Conservation (phyloP, 129 eudicot species). For the Chrysanthemum seticuspe region DNA sequence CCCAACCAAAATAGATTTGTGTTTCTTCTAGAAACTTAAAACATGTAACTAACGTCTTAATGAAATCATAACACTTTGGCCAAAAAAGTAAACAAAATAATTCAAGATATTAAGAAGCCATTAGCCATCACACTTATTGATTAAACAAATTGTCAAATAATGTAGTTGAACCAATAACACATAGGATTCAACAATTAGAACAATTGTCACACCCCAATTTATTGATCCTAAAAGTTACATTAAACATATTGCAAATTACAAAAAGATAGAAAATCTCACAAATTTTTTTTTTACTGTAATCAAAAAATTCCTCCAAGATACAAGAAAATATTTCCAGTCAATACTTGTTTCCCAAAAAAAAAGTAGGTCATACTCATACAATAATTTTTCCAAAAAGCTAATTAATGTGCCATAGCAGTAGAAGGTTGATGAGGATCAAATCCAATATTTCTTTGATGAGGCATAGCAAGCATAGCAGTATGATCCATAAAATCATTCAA, state of each 20-base stretch:
- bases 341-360: neutral
- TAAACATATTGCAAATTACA: conserved; percentile 7
- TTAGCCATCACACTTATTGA: neutral
- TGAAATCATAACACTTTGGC: neutral
- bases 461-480: conserved; percentile 96
- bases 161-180: conserved; percentile 19
- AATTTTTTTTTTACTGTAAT: neutral
- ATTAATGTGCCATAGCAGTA: conserved; percentile 75
- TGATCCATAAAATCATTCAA: conserved; percentile 94
- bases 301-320: conserved; percentile 28
- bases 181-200: conserved; percentile 10
- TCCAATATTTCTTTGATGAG: conserved; percentile 69
- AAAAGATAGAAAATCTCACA: conserved; percentile 12
- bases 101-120: neutral
- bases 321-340: conserved; percentile 19
- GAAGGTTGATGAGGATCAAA: conserved; percentile 39
- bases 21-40: no score
- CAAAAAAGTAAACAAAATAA: neutral
- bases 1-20: no score
- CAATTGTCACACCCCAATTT: conserved; percentile 25
- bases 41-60: no score
- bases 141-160: neutral
- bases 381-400: conserved; percentile 22
- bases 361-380: neutral
- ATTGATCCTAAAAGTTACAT: conserved; percentile 35